A percentile compares a stretch with the other conserved stretches of the same genome.
phyloP scores from a whole-genome alignment of 345 rosid species.

The Litchi chinensis region DNA sequence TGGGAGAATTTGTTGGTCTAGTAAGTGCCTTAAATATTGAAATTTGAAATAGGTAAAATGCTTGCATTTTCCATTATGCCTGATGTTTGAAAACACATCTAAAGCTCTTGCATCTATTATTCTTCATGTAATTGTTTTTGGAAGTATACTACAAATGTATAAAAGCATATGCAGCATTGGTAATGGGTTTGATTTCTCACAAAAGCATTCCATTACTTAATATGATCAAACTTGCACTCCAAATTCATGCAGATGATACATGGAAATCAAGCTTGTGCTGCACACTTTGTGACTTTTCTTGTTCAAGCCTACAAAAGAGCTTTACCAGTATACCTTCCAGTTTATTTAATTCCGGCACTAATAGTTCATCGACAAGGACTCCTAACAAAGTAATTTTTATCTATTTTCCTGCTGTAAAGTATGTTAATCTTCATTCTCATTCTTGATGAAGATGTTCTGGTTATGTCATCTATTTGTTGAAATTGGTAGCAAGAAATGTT shows the following conservation, averaged over 20 bases:
- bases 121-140: neutral
- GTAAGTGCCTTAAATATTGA: neutral
- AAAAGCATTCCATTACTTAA: neutral
- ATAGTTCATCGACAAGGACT: conserved; percentile 93
- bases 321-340: conserved; percentile 87
- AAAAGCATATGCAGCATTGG: conserved; percentile 8
- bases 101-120: neutral
- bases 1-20: neutral
- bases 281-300: conserved; percentile 65
- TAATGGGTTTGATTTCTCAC: neutral
- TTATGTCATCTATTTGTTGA: neutral
- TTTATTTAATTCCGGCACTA: conserved; percentile 84
- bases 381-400: conserved; percentile 54
- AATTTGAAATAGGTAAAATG: neutral
- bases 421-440: conserved; percentile 4
- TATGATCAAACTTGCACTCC: conserved; percentile 14
- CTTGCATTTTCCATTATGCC: neutral
- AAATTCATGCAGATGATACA: conserved; percentile 74
- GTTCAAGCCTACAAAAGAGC: conserved; percentile 87
- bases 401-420: neutral
- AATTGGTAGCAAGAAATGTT: neutral
- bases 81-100: conserved; percentile 5
- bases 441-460: neutral
- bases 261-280: conserved; percentile 77
- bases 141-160: neutral